phyloP scores from a whole-genome alignment of 257 asterid genomes.

The Phtheirospermum japonicum region DNA sequence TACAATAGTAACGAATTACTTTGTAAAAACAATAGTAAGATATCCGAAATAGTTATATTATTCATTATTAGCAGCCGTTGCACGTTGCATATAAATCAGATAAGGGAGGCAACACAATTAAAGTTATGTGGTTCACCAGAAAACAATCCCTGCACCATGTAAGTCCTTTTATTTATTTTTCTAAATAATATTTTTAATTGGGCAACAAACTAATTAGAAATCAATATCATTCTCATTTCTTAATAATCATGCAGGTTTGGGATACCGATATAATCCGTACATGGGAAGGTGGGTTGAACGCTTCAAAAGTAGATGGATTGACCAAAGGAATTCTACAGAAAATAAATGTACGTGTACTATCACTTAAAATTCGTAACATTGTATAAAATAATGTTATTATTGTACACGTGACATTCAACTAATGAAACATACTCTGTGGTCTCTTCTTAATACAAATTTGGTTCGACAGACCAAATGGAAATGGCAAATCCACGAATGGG shows the following conservation, averaged over 20 bases:
- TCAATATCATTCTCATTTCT: too few species aligned
- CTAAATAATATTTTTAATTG: too few species aligned
- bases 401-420: too few species aligned
- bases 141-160: conserved; percentile 32
- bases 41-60: too few species aligned
- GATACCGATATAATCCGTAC: conserved; percentile 31
- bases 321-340: conserved; percentile 25
- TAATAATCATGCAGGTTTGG: conserved; percentile 28
- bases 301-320: conserved; percentile 19
- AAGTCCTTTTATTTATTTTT: too few species aligned
- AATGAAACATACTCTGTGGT: too few species aligned
- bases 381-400: too few species aligned
- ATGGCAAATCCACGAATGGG: conserved; percentile 30
- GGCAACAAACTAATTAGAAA: too few species aligned
- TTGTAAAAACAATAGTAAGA: too few species aligned
- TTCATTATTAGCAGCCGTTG: conserved; percentile 43
- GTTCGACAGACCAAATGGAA: conserved; percentile 33
- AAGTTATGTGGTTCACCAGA: conserved; percentile 32
- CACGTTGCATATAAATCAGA: conserved; percentile 34
- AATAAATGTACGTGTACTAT: conserved; percentile 24
- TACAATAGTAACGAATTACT: too few species aligned
- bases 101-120: conserved; percentile 35
- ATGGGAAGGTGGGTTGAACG: conserved; percentile 3
- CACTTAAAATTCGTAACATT: too few species aligned
- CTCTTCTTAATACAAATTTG: too few species aligned